phyloP scores from a whole-genome alignment of 1,139 yeast species.

The Yamadazyma epiphylla region DNA sequence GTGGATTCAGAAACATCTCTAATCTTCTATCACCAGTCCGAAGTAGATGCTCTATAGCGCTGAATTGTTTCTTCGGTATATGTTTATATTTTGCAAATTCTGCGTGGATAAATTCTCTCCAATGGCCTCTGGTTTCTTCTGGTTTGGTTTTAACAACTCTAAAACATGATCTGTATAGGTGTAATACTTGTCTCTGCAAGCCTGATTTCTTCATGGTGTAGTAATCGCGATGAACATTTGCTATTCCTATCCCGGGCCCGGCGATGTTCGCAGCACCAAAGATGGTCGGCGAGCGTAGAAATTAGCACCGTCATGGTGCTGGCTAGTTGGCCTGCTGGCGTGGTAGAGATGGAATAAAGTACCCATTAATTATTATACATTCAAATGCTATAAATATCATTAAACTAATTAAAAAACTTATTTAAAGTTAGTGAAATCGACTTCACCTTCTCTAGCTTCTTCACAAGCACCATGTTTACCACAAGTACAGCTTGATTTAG shows the following conservation, averaged over 20 bases:
- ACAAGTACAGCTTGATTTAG: slow-evolving; percentile 39
- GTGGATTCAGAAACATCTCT: slow-evolving; percentile 69
- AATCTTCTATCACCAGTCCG: slow-evolving; percentile 70
- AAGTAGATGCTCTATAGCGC: slow-evolving; percentile 80
- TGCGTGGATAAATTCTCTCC: slow-evolving; percentile 43
- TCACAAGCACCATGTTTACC: slow-evolving; percentile 37
- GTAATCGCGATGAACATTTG: not conserved
- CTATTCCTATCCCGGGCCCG: too few relatives aligned
- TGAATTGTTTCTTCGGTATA: slow-evolving; percentile 74
- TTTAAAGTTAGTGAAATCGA: slow-evolving; percentile 39
- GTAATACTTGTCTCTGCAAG: slow-evolving; percentile 60
- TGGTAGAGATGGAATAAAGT: too few relatives aligned
- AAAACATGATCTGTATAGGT: slow-evolving; percentile 56
- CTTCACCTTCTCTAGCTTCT: slow-evolving; percentile 45
- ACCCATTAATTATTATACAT: not conserved
- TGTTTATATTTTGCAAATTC: slow-evolving; percentile 63
- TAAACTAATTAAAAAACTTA: too few relatives aligned
- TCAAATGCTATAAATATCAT: too few relatives aligned
- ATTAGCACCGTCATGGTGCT: too few relatives aligned
- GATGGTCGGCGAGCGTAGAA: too few relatives aligned
- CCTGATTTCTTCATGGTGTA: slow-evolving; percentile 47
- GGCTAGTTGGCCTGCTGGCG: too few relatives aligned
- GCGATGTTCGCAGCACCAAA: too few relatives aligned
- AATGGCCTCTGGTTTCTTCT: slow-evolving; percentile 33
- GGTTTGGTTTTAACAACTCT: slow-evolving; percentile 59